These are phyloP conservation scores for Cenococcum geophilum DNA, from an alignment of 495 filamentous ascomycete species.

Conservation along the genomic window DNA sequence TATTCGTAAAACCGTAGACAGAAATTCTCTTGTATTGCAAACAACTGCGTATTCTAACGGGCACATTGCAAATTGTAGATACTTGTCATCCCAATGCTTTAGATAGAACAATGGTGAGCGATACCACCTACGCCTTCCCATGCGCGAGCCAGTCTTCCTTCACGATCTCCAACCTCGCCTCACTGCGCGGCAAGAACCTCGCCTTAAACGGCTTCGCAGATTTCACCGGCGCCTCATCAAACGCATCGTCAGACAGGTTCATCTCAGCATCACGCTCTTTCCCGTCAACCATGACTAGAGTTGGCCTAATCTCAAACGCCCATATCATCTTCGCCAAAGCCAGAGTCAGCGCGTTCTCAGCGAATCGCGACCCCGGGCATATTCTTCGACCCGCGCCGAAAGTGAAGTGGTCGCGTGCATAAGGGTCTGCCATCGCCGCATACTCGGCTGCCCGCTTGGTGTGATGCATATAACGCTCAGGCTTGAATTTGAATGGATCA, in stretches of 20 bases:
- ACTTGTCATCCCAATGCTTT: too few species aligned
- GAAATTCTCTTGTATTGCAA: too few species aligned
- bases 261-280: not conserved
- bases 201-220: not conserved
- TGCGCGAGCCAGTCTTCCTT: not conserved
- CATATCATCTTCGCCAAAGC: constrained; percentile 24
- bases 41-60: too few species aligned
- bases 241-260: not conserved
- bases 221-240: not conserved
- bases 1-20: too few species aligned
- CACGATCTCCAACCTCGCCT: not conserved
- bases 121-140: too few species aligned
- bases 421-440: constrained; percentile 20
- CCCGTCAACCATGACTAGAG: not conserved
- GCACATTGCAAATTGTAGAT: too few species aligned
- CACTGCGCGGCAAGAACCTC: not conserved
- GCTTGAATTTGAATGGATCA: constrained; percentile 26
- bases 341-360: constrained; percentile 27
- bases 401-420: constrained; percentile 28
- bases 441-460: constrained; percentile 21
- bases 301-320: constrained; percentile 23
- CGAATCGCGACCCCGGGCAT: constrained; percentile 29
- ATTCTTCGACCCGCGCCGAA: constrained; percentile 26
- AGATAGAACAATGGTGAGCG: too few species aligned
- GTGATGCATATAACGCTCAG: constrained; percentile 21